Evolutionary conservation across 257 asterid species (phyloP).

Genomic region (Jacaranda mimosifolia): DNA sequence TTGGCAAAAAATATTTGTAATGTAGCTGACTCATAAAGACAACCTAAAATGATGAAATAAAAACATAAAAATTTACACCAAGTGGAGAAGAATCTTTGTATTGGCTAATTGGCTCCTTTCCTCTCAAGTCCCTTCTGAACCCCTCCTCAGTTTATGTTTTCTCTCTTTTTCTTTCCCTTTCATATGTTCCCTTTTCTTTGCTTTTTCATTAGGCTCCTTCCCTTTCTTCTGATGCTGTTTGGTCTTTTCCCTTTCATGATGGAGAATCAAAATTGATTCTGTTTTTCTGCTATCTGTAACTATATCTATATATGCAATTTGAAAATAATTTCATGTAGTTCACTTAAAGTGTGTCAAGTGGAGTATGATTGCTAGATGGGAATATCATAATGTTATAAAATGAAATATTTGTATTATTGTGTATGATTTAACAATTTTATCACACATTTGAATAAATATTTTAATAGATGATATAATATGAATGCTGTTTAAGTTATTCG

Average conservation of each 20-base stretch:
- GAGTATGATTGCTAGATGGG: too few species aligned
- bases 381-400: too few species aligned
- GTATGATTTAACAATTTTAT: too few species aligned
- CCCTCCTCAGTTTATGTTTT: conserved; percentile 12
- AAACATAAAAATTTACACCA: conserved; percentile 23
- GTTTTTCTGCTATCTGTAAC: conserved; percentile 25
- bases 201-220: conserved; percentile 38
- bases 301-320: neutral
- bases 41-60: conserved; percentile 45
- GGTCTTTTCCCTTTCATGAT: conserved; percentile 50
- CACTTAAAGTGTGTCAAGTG: too few species aligned
- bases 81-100: conserved; percentile 46
- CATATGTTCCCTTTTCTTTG: neutral
- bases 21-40: conserved; percentile 37
- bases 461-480: too few species aligned
- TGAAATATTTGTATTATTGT: neutral
- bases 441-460: too few species aligned
- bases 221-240: conserved; percentile 51
- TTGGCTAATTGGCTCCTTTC: neutral
- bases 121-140: conserved; percentile 35
- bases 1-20: conserved; percentile 19
- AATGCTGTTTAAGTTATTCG: too few species aligned
- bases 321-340: too few species aligned
- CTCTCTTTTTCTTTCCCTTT: neutral
- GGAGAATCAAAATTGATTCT: conserved; percentile 50